A percentile compares a stretch with the other conserved stretches of the same genome.
Evolutionary conservation across 129 eudicot species (phyloP).

Genomic region (Saussurea involucrata): DNA sequence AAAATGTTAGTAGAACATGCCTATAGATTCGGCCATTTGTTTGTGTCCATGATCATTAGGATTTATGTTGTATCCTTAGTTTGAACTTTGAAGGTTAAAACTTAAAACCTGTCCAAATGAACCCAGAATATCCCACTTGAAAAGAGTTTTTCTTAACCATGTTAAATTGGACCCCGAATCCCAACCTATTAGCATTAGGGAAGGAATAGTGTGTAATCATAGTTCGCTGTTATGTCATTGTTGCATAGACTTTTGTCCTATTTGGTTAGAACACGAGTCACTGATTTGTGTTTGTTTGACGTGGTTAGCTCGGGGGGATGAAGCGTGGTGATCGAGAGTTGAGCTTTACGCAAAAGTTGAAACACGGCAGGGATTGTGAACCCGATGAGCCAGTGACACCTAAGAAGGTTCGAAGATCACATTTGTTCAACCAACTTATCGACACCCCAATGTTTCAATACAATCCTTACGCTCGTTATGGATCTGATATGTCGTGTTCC

Average conservation of each 20-base stretch:
- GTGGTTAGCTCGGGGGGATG: constrained; percentile 57
- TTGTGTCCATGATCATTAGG: neutral
- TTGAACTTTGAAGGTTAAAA: neutral
- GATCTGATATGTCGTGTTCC: constrained; percentile 34
- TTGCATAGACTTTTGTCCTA: neutral
- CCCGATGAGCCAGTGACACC: constrained; percentile 55
- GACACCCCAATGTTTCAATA: constrained; percentile 21
- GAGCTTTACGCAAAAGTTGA: constrained; percentile 48
- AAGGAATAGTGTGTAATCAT: neutral
- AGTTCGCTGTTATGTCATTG: neutral
- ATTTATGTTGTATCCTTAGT: too few relatives aligned
- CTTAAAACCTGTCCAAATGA: neutral
- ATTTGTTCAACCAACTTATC: constrained; percentile 29
- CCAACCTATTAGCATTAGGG: too few relatives aligned
- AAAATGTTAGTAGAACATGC: neutral
- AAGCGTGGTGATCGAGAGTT: constrained; percentile 59
- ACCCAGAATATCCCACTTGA: neutral
- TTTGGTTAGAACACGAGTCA: neutral
- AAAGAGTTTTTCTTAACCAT: neutral
- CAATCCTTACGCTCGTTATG: constrained; percentile 13
- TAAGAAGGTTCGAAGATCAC: constrained; percentile 47
- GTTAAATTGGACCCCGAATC: neutral
- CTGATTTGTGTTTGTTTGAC: neutral
- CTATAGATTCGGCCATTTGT: neutral
- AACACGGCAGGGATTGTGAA: constrained; percentile 40